Evolutionary conservation across 257 asterid genomes (phyloP), one percentile per base, ranked within the genome.

Genomic region (Coffea eugenioides): DNA sequence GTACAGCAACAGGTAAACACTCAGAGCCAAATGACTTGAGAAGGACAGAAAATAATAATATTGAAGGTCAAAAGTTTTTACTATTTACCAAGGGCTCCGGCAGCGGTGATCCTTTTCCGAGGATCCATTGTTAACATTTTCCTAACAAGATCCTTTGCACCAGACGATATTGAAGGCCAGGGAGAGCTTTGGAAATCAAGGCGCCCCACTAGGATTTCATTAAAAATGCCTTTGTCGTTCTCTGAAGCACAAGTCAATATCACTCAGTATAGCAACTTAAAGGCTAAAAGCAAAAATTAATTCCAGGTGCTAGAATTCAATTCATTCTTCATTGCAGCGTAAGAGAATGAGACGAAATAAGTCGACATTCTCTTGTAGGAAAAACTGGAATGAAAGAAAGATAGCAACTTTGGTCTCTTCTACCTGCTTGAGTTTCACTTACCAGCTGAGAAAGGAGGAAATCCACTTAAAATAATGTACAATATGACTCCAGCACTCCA

Each of bases 401-500:
- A 25, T 2, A 54, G 36, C 57, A 49, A 72, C 21, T 54, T 23
- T 45, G 21, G 8, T n/a, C 59, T 5, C 2, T 3, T 45, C 39
- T 23, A 4, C 59, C 12, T 21, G 6, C 11, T 21, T 15, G 3
- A 34, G 15, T 69, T 21, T 16, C 10, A 77, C 77, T 61, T 77
- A 86, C 90, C 88, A 54, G 75, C 88, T 61, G 75, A 82, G 23
- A 80, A 86, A 0, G 90, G 90, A 74, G 90, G 90, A 74, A 82
- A 84, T 74, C 90, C 90, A 77, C 84, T 54, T 52, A 86, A 48
- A 70, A 86, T 84, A 80, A 86, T 86, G 78, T 86, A 86, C 9
- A 86, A 43, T 16, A 86, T 86, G 48, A 86, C 88, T 84, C 90
- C 90, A 82, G 90, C 88, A 59, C 90, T 86, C 90, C 90, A 86